phyloP scores from a whole-genome alignment of 345 rosid species.

The Eucalyptus pauciflora region DNA sequence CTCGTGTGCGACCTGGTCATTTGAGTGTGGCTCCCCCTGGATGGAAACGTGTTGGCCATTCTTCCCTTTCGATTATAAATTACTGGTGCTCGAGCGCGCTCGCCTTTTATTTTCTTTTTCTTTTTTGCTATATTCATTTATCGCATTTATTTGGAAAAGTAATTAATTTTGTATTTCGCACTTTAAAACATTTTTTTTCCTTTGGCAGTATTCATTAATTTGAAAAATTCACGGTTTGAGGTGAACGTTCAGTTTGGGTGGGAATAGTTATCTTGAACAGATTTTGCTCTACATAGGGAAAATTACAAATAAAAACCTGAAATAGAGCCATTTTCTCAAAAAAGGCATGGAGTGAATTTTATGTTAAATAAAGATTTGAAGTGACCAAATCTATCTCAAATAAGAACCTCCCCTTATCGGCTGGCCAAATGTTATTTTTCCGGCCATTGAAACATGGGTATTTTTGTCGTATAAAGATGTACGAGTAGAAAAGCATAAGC shows the following conservation, averaged over 20 bases:
- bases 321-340: no score
- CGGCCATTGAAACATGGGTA: no score
- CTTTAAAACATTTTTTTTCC: neutral
- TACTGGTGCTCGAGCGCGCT: neutral
- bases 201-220: neutral
- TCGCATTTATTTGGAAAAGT: neutral
- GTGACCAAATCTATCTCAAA: no score
- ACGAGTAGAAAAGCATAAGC: no score
- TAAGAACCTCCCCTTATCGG: no score
- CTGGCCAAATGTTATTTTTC: no score
- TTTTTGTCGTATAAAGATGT: no score
- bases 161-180: neutral
- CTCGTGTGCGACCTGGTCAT: neutral
- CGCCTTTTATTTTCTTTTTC: neutral
- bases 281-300: neutral
- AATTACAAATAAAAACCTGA: no score
- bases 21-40: neutral
- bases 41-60: neutral
- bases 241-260: neutral
- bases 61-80: neutral
- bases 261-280: neutral
- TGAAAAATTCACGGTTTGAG: neutral
- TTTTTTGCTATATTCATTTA: neutral
- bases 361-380: no score
- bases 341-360: no score